A percentile compares a stretch with the other conserved stretches of the same genome.
phyloP scores from a whole-genome alignment of 1,284 basidiomycete genomes.

The Apiotrichum brassicae region DNA sequence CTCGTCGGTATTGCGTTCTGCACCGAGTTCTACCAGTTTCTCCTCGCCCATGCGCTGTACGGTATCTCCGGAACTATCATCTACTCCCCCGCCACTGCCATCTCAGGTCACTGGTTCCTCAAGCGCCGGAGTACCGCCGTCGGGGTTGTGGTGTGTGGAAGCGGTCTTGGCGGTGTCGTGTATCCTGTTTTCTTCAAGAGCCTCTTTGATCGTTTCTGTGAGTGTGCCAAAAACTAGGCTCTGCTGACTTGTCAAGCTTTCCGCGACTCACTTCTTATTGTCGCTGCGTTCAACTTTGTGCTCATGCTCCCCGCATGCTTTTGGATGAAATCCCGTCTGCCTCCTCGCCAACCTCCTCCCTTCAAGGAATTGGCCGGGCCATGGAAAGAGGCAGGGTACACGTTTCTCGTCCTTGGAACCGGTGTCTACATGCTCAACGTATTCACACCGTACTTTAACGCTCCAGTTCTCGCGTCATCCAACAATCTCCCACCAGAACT shows the following conservation, averaged over 20 bases:
- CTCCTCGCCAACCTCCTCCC: constrained; percentile 15
- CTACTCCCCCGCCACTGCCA: constrained; percentile 40
- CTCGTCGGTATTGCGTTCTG: constrained; percentile 38
- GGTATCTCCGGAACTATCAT: constrained; percentile 34
- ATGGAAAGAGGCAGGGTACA: constrained; percentile 30
- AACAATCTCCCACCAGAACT: constrained; percentile 11
- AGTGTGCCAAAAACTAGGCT: constrained; percentile 11
- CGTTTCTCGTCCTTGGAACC: constrained; percentile 29
- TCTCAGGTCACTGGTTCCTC: constrained; percentile 45
- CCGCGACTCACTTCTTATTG: constrained; percentile 21
- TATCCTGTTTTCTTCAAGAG: constrained; percentile 39
- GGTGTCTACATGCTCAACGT: constrained; percentile 17
- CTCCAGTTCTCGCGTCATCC: constrained; percentile 16
- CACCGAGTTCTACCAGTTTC: constrained; percentile 42
- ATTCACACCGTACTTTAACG: constrained; percentile 35
- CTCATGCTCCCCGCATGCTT: constrained; percentile 22
- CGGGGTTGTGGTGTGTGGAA: constrained; percentile 40
- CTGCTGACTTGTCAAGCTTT: no score
- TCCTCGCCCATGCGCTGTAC: constrained; percentile 38
- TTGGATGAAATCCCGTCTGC: constrained; percentile 21
- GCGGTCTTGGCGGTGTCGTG: constrained; percentile 41
- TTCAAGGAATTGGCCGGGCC: constrained; percentile 16
- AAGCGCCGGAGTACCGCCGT: constrained; percentile 35
- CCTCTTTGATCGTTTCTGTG: constrained; percentile 31
- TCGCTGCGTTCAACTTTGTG: constrained; percentile 19